Evolutionary conservation across 805 yeast genomes (phyloP).

Genomic region (Candida michaelii): DNA sequence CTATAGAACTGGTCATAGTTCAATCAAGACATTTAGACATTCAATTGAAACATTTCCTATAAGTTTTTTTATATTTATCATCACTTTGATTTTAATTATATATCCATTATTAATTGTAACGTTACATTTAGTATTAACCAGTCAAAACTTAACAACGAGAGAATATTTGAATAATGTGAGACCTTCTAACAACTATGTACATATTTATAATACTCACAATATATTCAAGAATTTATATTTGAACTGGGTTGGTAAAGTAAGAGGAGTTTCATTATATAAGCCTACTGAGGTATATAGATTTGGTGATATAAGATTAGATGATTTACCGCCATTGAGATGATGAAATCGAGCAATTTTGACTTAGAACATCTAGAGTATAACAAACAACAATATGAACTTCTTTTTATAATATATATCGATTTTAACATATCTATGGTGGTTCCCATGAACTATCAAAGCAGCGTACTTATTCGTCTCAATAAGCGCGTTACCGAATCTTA

Average conservation of each 20-base stretch:
- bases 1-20: constrained; percentile 32
- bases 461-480: no score
- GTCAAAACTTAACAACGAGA: constrained; percentile 66
- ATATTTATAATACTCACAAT: constrained; percentile 29
- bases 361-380: no score
- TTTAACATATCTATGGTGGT: no score
- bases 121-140: constrained; percentile 55
- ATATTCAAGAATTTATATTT: constrained; percentile 29
- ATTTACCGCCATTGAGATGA: constrained; percentile 21
- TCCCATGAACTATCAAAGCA: no score
- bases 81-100: constrained; percentile 42
- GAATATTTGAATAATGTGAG: constrained; percentile 59
- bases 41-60: constrained; percentile 27
- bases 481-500: no score
- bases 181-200: constrained; percentile 25
- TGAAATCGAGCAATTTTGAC: neutral
- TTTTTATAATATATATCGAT: no score
- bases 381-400: no score
- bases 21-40: constrained; percentile 13
- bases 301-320: constrained; percentile 28
- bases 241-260: constrained; percentile 38
- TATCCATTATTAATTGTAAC: constrained; percentile 57
- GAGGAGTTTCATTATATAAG: constrained; percentile 22
- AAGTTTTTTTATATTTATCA: constrained; percentile 53
- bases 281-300: constrained; percentile 18